Conservation (phyloP, 2,329 filamentous ascomycete genomes). For the Colletotrichum brevisporum region DNA sequence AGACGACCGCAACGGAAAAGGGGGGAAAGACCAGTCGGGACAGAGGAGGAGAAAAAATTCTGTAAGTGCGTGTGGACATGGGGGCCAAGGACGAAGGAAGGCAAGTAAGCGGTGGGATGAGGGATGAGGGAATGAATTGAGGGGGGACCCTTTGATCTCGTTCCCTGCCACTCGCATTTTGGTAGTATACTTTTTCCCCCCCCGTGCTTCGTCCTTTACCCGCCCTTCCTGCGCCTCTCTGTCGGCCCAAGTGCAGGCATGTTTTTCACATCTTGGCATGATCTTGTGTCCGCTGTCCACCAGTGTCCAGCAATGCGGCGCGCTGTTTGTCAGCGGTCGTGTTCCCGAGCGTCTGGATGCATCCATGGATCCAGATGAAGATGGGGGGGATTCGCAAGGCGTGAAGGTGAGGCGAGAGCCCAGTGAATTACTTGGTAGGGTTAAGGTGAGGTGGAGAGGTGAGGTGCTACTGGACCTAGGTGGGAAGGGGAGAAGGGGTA, state of each 20-base stretch:
- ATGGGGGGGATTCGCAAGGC: background rate
- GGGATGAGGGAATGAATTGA: background rate
- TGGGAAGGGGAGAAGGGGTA: background rate
- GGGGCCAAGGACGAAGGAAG: background rate
- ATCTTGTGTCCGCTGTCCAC: background rate
- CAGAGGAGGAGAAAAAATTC: background rate
- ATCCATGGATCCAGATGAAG: background rate
- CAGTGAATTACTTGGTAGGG: too few species aligned
- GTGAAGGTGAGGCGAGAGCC: too few species aligned
- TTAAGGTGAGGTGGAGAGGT: too few species aligned
- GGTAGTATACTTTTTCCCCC: conserved; percentile 3
- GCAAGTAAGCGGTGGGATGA: background rate
- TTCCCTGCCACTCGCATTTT: conserved; percentile 29
- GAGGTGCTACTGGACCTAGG: conserved; percentile 1
- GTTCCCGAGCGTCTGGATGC: too few species aligned
- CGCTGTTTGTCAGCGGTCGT: too few species aligned
- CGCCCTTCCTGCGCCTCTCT: too few species aligned
- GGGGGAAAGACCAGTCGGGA: background rate
- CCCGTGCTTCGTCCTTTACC: background rate
- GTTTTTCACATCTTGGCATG: background rate
- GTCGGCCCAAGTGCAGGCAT: background rate
- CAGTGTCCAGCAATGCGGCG: too few species aligned
- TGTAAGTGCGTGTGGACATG: background rate
- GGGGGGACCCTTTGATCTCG: conserved; percentile 6
- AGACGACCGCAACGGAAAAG: background rate